Evolutionary conservation across 192 early-diverging fungal species (phyloP).

Genomic region (Coemansia biformis): DNA sequence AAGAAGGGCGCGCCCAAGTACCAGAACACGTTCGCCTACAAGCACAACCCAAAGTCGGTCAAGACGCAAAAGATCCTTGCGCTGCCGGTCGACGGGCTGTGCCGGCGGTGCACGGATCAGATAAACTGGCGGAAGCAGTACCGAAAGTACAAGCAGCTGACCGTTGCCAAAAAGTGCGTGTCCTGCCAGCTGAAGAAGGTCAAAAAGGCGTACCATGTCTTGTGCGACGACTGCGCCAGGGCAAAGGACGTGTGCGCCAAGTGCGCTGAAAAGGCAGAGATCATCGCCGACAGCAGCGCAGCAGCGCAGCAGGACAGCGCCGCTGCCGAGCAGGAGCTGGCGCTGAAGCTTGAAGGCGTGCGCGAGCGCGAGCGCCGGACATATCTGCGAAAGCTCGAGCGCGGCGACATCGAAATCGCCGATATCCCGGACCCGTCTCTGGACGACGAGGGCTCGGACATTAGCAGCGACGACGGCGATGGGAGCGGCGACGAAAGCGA

Average conservation of each 20-base stretch:
- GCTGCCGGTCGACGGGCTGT: slow-evolving; percentile 77
- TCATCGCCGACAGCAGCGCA: slow-evolving; percentile 54
- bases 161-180: slow-evolving; percentile 74
- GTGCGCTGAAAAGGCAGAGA: slow-evolving; percentile 68
- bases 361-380: slow-evolving; percentile 77
- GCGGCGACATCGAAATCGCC: slow-evolving; percentile 60
- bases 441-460: slow-evolving; percentile 50
- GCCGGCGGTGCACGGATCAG: slow-evolving; percentile 67
- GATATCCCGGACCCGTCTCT: slow-evolving; percentile 28
- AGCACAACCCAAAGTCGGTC: slow-evolving; percentile 80
- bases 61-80: slow-evolving; percentile 69
- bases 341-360: slow-evolving; percentile 64
- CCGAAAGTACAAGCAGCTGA: slow-evolving; percentile 96
- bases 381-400: slow-evolving; percentile 73
- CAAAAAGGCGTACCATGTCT: slow-evolving; percentile 90
- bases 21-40: slow-evolving; percentile 83
- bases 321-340: slow-evolving; percentile 69
- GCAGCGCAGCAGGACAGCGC: slow-evolving; percentile 62
- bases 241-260: slow-evolving; percentile 86
- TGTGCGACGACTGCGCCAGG: slow-evolving; percentile 81
- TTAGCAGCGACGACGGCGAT: slow-evolving; percentile 44
- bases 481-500: slow-evolving; percentile 25
- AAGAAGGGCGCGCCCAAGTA: slow-evolving; percentile 81
- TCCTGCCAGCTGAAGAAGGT: slow-evolving; percentile 75
- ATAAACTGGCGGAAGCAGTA: slow-evolving; percentile 85